phyloP scores from a whole-genome alignment of 2,329 filamentous ascomycete genomes.

The Saccharata proteae region DNA sequence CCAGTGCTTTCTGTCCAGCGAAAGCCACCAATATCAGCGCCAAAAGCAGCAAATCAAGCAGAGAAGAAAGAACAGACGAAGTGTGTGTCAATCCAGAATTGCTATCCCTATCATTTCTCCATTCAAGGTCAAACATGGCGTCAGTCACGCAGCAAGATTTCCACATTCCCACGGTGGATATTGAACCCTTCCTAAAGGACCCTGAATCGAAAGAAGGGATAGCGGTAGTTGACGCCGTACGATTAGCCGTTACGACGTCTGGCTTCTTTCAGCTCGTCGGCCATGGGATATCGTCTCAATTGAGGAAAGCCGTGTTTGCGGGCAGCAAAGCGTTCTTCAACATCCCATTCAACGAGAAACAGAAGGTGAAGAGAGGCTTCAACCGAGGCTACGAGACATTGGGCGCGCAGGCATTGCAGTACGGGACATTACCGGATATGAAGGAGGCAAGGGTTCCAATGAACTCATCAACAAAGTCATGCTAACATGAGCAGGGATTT shows the following conservation, averaged over 20 bases:
- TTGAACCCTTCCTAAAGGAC: slow-evolving; percentile 1
- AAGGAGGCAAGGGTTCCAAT: slow-evolving; percentile 9
- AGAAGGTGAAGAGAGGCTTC: slow-evolving; percentile 1
- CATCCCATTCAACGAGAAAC: slow-evolving; percentile 2
- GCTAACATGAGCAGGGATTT: slow-evolving; percentile 3
- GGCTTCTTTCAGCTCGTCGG: slow-evolving; percentile 6
- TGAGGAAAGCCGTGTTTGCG: slow-evolving; percentile 2
- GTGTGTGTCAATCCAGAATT: slow-evolving; percentile 1
- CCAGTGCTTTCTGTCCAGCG: too few species aligned
- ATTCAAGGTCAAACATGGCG: too few species aligned
- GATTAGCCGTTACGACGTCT: slow-evolving; percentile 3
- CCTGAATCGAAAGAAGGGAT: not conserved
- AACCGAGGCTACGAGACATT: slow-evolving; percentile 10
- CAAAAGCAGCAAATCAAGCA: too few species aligned
- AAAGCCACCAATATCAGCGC: too few species aligned
- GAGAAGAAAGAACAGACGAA: too few species aligned
- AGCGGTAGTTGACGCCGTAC: slow-evolving; percentile 1
- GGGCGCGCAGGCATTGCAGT: slow-evolving; percentile 9
- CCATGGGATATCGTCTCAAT: slow-evolving; percentile 1
- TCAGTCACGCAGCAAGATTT: not conserved
- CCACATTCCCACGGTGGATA: slow-evolving; percentile 5
- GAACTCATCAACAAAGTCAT: too few species aligned
- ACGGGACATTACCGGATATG: slow-evolving; percentile 9
- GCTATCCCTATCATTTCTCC: too few species aligned
- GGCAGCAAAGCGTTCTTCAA: slow-evolving; percentile 5